Evolutionary conservation across 192 early-diverging fungal genomes (phyloP).

Genomic region (Backusella mclennaniae): DNA sequence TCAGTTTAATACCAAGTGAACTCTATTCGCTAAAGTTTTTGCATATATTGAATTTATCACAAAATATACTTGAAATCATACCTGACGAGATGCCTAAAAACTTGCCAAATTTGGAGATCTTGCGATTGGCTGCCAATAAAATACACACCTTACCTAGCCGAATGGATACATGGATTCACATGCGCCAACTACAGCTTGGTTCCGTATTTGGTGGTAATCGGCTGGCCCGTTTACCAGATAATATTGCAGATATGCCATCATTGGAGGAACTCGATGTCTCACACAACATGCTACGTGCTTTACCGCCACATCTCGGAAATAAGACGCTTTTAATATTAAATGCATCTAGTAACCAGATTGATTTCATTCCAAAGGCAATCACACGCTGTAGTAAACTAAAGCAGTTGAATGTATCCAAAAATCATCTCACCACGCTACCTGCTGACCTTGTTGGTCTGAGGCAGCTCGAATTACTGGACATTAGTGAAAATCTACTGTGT

Average conservation of each 20-base stretch:
- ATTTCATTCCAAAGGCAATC: conserved; percentile 46
- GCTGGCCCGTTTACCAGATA: conserved; percentile 38
- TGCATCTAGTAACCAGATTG: conserved; percentile 49
- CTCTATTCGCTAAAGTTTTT: conserved; percentile 41
- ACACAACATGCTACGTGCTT: conserved; percentile 43
- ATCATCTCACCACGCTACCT: conserved; percentile 35
- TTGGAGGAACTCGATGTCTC: conserved; percentile 52
- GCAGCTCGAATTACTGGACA: conserved; percentile 30
- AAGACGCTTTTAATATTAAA: conserved; percentile 33
- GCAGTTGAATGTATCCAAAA: conserved; percentile 30
- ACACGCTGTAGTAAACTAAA: conserved; percentile 27
- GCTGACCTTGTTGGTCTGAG: conserved; percentile 23
- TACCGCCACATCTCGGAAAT: conserved; percentile 31
- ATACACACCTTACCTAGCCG: conserved; percentile 40
- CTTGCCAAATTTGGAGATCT: conserved; percentile 37
- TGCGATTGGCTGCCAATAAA: conserved; percentile 41
- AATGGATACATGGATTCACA: conserved; percentile 36
- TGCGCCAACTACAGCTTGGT: conserved; percentile 45
- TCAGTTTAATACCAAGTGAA: conserved; percentile 44
- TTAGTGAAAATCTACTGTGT: conserved; percentile 35
- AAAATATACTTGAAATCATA: conserved; percentile 44
- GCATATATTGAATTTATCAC: conserved; percentile 46
- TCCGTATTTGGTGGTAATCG: conserved; percentile 55
- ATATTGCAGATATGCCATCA: conserved; percentile 38
- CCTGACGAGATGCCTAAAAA: conserved; percentile 34